phyloP scores from a whole-genome alignment of 306 rosid species.

The Vigna trinervia region DNA sequence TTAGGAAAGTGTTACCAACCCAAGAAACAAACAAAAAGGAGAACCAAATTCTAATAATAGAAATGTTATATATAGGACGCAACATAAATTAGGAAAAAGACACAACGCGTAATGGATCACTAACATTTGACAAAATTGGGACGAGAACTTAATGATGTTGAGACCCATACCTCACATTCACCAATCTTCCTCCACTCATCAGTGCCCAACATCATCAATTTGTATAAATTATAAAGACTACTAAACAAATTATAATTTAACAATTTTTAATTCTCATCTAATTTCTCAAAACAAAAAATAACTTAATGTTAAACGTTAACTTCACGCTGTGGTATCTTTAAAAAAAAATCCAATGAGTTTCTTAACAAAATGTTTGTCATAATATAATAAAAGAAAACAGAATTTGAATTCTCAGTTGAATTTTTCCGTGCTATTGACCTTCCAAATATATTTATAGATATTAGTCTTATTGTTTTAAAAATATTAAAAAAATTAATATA shows the following conservation, averaged over 20 bases:
- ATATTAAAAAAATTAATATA: too few species aligned
- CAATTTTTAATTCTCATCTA: background rate
- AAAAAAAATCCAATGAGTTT: too few species aligned
- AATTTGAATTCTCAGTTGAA: too few species aligned
- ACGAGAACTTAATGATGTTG: slow-evolving; percentile 8
- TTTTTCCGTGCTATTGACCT: too few species aligned
- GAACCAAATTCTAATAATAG: background rate
- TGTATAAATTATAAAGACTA: background rate
- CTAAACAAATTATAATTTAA: background rate
- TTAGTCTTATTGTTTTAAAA: too few species aligned
- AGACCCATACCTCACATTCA: slow-evolving; percentile 17
- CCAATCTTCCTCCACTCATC: background rate
- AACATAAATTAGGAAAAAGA: background rate
- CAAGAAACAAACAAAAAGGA: background rate
- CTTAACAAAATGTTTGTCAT: too few species aligned
- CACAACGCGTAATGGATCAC: slow-evolving; percentile 13
- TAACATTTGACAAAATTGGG: background rate
- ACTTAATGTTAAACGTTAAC: too few species aligned
- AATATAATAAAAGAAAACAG: too few species aligned
- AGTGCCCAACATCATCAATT: background rate
- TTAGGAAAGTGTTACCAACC: background rate
- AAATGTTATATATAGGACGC: background rate
- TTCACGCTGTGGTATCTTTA: too few species aligned
- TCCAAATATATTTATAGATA: too few species aligned
- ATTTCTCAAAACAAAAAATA: too few species aligned